Evolutionary conservation across 2,329 filamentous ascomycete genomes (phyloP).

Genomic region (Penicillium sp.): DNA sequence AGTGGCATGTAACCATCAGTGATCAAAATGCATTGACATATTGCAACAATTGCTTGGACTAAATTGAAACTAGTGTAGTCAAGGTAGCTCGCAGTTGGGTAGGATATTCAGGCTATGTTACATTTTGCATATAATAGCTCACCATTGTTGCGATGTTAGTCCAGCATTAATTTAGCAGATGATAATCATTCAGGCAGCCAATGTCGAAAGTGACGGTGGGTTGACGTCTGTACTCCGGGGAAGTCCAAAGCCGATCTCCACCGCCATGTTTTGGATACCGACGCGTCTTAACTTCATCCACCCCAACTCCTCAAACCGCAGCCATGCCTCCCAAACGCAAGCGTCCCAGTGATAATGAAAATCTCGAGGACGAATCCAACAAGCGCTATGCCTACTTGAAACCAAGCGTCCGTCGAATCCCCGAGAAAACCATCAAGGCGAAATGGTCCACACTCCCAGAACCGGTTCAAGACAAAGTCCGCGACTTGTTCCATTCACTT

Average conservation of each 20-base stretch:
- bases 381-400: conserved; percentile 39
- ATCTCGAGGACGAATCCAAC: conserved; percentile 10
- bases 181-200: background rate
- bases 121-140: background rate
- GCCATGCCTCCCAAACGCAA: conserved; percentile 30
- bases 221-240: background rate
- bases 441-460: conserved; percentile 45
- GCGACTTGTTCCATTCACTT: conserved; percentile 39
- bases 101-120: background rate
- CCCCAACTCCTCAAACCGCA: conserved; percentile 3
- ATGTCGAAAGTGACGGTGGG: background rate
- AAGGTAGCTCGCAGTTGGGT: too few relatives aligned
- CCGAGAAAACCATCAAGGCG: conserved; percentile 42
- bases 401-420: conserved; percentile 39
- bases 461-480: conserved; percentile 40
- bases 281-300: conserved; percentile 13
- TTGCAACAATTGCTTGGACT: background rate
- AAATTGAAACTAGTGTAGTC: too few relatives aligned
- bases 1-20: too few relatives aligned
- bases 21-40: background rate
- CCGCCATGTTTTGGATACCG: conserved; percentile 18
- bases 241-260: background rate
- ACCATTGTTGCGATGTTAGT: background rate
- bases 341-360: conserved; percentile 19
- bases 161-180: background rate